phyloP scores from a whole-genome alignment of 2,329 filamentous ascomycete genomes.

The Microdochium nivale region DNA sequence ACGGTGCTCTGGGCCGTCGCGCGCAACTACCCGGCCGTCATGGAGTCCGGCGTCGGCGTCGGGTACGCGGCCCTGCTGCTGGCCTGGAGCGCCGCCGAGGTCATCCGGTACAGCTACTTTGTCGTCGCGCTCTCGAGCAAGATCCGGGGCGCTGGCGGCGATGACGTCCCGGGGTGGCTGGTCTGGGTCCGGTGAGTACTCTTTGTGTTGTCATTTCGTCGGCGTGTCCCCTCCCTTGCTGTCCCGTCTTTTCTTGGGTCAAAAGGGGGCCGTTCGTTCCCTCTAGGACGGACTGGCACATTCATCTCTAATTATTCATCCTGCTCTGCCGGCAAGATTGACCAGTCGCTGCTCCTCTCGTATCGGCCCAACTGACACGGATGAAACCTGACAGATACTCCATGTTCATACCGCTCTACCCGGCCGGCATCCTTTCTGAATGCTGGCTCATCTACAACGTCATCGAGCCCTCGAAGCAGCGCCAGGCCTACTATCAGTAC shows the following conservation, averaged over 20 bases:
- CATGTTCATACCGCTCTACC: conserved; percentile 60
- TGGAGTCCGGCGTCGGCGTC: conserved; percentile 25
- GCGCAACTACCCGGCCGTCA: conserved; percentile 36
- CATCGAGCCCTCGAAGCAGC: conserved; percentile 1
- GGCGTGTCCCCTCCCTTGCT: background rate
- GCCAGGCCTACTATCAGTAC: conserved; percentile 4
- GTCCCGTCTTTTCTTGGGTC: background rate
- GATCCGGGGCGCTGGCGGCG: conserved; percentile 2
- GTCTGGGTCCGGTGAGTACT: conserved; percentile 41
- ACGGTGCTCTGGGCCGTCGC: conserved; percentile 59
- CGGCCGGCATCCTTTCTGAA: conserved; percentile 56
- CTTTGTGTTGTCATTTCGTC: too few species aligned
- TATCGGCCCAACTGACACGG: background rate
- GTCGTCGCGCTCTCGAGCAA: conserved; percentile 36
- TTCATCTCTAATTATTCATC: background rate
- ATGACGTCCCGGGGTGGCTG: conserved; percentile 41
- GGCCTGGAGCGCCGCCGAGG: conserved; percentile 61
- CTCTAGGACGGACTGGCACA: too few species aligned
- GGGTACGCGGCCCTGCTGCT: conserved; percentile 46
- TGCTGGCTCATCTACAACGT: conserved; percentile 44
- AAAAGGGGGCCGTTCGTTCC: too few species aligned
- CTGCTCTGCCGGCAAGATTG: too few species aligned
- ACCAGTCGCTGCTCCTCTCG: too few species aligned
- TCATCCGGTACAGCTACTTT: conserved; percentile 63
- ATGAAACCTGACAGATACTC: conserved; percentile 36